A percentile compares a stretch with the other conserved stretches of the same genome.
These are phyloP conservation scores for Tulasnella sp. DNA, from an alignment of 768 basidiomycete species.

Conservation along the genomic window DNA sequence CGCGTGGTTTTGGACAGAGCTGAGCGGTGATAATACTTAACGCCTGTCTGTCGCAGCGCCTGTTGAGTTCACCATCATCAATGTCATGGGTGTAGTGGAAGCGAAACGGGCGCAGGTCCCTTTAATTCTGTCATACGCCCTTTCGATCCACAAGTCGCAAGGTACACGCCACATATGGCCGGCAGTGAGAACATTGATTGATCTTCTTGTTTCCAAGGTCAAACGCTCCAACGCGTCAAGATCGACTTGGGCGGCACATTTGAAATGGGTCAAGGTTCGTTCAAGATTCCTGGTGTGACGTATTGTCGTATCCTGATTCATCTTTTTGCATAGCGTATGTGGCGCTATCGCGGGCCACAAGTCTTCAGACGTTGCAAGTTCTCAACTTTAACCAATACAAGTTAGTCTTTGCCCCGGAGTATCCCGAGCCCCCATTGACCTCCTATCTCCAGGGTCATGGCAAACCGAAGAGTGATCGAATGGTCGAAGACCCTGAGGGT, in stretches of 20 bases:
- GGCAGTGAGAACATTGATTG: background rate
- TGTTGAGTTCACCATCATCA: conserved; percentile 64
- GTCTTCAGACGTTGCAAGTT: conserved; percentile 38
- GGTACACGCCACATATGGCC: background rate
- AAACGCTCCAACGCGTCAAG: conserved; percentile 39
- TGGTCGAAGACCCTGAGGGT: conserved; percentile 25
- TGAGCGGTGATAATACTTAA: background rate
- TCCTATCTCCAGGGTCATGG: conserved; percentile 22
- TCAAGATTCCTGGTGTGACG: conserved; percentile 7
- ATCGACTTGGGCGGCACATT: conserved; percentile 39
- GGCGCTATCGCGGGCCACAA: conserved; percentile 38
- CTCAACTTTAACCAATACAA: conserved; percentile 37
- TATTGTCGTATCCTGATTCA: background rate
- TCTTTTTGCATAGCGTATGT: conserved; percentile 30
- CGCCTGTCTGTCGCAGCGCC: conserved; percentile 45
- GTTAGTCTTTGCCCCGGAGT: conserved; percentile 19
- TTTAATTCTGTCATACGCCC: conserved; percentile 39
- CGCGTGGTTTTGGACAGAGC: conserved; percentile 37
- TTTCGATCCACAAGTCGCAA: conserved; percentile 41
- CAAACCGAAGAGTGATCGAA: conserved; percentile 16
- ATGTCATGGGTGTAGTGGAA: conserved; percentile 60
- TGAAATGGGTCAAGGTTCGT: conserved; percentile 55
- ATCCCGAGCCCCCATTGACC: background rate
- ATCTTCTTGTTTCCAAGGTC: conserved; percentile 15
- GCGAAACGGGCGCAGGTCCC: conserved; percentile 63